Evolutionary conservation across 768 basidiomycete species (phyloP), one percentile per base, ranked within the genome.

Genomic region (Leccinum fibrillosum): DNA sequence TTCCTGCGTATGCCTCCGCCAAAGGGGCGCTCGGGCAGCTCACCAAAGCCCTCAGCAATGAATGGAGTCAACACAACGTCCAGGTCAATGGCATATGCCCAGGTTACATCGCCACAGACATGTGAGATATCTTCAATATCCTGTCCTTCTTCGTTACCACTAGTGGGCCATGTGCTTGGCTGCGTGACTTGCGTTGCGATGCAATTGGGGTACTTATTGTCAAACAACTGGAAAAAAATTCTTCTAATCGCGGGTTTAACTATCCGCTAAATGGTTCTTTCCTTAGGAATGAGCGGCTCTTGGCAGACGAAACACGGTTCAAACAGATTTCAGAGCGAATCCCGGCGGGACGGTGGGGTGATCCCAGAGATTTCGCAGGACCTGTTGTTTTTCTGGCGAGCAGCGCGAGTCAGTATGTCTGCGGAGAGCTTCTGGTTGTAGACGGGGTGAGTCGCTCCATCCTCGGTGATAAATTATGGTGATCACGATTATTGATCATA

Each of bases 1-100:
- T 96, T 42, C 92, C 94, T 19, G 94, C 94, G 11, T 96, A 96
- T 68, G 91, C 94, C 2, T 86, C 94, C 4, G 90, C 94, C 9
- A 96, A 95, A 71, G 92, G 92, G 56, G 92, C 90, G 19, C 78
- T 92, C 32, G 90, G 89, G 10, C 88, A 89, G 69, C 78, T 92
- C 64, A 92, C 92, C 26, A 94, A 94, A 74, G 89, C 93, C 2
- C 83, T 96, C 66, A 86, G 88, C 66, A 97, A 97, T 72, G 94
- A 96, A 72, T 97, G 94, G 94, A 89, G 90, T 59, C 80, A 82
- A 66, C 83, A 90, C 65, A 92, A 92, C 63, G 84, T 96, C 53
- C 88, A 93, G 71, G 92, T 95, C 17, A 94, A 95, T 69, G 89
- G 82, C 23, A 90, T 96, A 62, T 87, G 86, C 63, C 92, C 92